Evolutionary conservation across 495 filamentous ascomycete species (phyloP), one percentile per base, ranked within the genome.

Genomic region (Penicillium crystallinum): DNA sequence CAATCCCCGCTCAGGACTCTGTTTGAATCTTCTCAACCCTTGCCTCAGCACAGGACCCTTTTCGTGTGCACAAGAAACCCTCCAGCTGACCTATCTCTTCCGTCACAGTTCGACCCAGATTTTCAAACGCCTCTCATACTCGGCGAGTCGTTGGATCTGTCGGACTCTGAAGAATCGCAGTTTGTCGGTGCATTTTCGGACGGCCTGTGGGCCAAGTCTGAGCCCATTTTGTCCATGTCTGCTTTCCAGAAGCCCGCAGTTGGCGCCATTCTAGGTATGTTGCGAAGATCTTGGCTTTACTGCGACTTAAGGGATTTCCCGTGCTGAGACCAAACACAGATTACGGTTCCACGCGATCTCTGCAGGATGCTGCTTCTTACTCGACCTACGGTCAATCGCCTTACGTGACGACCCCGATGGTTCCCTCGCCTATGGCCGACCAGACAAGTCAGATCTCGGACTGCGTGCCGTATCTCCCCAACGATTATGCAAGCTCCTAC

Each of bases 151-250:
- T 75, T 77, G 59, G 77, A 76, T 55, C 68, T 77, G 58, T 77
- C 73, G 48, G 77, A 79, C 58, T 66, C 73, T 62, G 75, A 74
- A 69, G 72, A 72, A 52, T 72, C 73, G 50, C 66, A 64, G 45
- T 72, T 76, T 57, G 62, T 67, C 65, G 71, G 69, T 64, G 68
- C 70, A 38, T 66, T 71, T 59, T 70, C 70, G 70, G 75, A 73
- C 68, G 73, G 71, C 70, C 72, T 75, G 51, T 65, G 74, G 68
- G 75, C 74, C 72, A 76, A 77, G 74, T 73, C 77, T 69, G 76
- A 74, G 59, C 68, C 73, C 52, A 62, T 76, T 37, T 55, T 79
- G 68, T 75, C 77, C 65, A 81, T 81, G 77, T 77, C 77, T 65
- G 64, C 67, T 56, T 77, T 75, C 62, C 72, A 73, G 54, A 78